These are phyloP conservation scores for Porcisia hertigi DNA, from an alignment of 208 protist species.

Conservation along the genomic window DNA sequence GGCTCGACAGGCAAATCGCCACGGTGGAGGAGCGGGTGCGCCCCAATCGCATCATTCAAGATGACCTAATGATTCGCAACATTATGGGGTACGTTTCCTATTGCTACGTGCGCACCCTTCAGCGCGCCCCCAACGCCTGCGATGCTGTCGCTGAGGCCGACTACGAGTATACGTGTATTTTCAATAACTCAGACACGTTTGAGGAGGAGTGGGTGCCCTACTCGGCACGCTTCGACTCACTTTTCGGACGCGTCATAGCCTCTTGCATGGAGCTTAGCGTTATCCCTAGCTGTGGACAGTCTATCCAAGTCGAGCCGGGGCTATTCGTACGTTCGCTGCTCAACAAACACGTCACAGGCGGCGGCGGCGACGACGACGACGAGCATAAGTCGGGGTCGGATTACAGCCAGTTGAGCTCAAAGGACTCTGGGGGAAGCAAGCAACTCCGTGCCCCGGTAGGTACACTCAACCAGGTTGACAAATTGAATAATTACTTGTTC, in stretches of 20 bases:
- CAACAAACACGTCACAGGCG: slow-evolving; percentile 5
- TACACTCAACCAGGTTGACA: slow-evolving; percentile 10
- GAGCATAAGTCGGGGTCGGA: not conserved
- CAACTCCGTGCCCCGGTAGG: not conserved
- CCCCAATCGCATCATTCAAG: slow-evolving; percentile 22
- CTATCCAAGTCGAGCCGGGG: slow-evolving; percentile 80
- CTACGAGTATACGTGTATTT: slow-evolving; percentile 31
- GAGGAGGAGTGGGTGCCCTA: slow-evolving; percentile 31
- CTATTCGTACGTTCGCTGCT: slow-evolving; percentile 44
- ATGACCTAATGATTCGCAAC: slow-evolving; percentile 23
- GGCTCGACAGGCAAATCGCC: slow-evolving; percentile 31
- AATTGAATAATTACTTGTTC: slow-evolving; percentile 27
- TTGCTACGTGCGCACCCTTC: slow-evolving; percentile 28
- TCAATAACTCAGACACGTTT: slow-evolving; percentile 13
- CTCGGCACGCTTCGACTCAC: slow-evolving; percentile 24
- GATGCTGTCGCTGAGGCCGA: slow-evolving; percentile 25
- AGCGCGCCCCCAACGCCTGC: slow-evolving; percentile 12
- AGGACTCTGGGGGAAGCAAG: not conserved
- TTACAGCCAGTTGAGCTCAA: not conserved
- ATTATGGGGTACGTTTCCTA: slow-evolving; percentile 33
- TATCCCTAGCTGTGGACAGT: slow-evolving; percentile 37
- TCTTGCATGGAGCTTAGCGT: slow-evolving; percentile 39
- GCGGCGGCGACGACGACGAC: not conserved
- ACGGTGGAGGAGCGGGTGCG: slow-evolving; percentile 28
- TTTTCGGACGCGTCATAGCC: slow-evolving; percentile 32